A percentile compares a stretch with the other conserved stretches of the same genome.
Evolutionary conservation across 116 monocot species (phyloP).

Genomic region (Phalaenopsis hybrid): DNA sequence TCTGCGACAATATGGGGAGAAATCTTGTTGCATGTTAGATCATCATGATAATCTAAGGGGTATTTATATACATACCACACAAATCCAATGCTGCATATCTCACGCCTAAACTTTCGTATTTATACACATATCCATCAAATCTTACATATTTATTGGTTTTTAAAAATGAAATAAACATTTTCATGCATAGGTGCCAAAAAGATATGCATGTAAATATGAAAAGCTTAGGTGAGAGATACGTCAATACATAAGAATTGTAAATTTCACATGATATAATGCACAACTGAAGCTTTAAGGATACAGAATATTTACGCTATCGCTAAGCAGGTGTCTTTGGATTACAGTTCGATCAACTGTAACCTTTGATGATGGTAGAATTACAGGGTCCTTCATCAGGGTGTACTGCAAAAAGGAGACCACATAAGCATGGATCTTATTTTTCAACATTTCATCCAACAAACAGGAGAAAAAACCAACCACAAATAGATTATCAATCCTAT

Average conservation of each 20-base stretch:
- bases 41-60: neutral
- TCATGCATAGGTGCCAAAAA: no score
- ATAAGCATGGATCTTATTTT: neutral
- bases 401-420: slow-evolving; percentile 47
- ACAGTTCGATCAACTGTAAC: slow-evolving; percentile 80
- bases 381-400: slow-evolving; percentile 97
- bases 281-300: neutral
- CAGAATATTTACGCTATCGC: slow-evolving; percentile 61
- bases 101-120: no score
- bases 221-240: no score
- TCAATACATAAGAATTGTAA: no score
- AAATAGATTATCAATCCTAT: neutral
- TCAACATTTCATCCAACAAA: neutral
- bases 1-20: slow-evolving; percentile 31
- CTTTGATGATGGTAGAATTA: slow-evolving; percentile 85
- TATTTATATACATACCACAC: no score
- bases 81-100: no score
- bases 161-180: no score
- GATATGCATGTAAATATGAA: no score
- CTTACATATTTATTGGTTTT: no score
- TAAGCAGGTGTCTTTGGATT: slow-evolving; percentile 92
- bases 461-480: neutral
- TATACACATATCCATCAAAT: no score
- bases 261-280: no score
- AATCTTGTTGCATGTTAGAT: neutral